Base-by-base conservation (phyloP, 2,329 filamentous ascomycete genomes). In the Calonectria pseudoturangicola region DNA sequence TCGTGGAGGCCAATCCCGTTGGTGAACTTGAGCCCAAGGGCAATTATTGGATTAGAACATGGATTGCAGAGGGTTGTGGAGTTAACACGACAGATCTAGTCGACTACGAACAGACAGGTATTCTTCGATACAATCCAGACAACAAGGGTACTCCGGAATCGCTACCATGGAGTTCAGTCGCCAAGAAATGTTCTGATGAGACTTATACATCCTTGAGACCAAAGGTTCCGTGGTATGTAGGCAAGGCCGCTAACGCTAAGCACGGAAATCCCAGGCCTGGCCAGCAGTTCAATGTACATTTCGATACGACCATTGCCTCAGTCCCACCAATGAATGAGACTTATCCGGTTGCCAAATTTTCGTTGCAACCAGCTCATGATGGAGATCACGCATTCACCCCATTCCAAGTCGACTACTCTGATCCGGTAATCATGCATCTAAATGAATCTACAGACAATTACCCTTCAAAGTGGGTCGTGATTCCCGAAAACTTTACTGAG, bases 31-130 rank as follows among this genome's bases (percentile, higher is more conserved):
- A 74, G 12, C 65, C 68, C 0, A 71, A 79, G 15, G 77, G 73
- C 1, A 79, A 79, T n/a, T 79, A 73, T 33, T 79, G 75, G 77
- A 79, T 79, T 7, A 75, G 77, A 13, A 79, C 77, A 0, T 71
- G 74, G 75, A 8, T 75, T 33, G 70, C 74, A 1, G 45, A 73
- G 0, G 13, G 10, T 0, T 73, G 67, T 16, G 75, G 70, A 1
- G 50, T 58, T 4, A 0, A 1, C 0, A 69, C 77, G 0, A 74
- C 69, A 16, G 60, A 54, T 2, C 28, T 16, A 12, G n/a, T 62
- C 2, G 66, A 69, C 0, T 77, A 79, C n/a, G 77, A 79, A 9
- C 45, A 50, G 33, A 77, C 68, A 1, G 77, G 77, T 0, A 78
- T 79, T 0, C 33, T 79, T 0, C 71, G 77, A 0, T 79, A 79